Evolutionary conservation across 768 basidiomycete species (phyloP), one percentile per base, ranked within the genome.

Genomic region (Rhodotorula diobovata): DNA sequence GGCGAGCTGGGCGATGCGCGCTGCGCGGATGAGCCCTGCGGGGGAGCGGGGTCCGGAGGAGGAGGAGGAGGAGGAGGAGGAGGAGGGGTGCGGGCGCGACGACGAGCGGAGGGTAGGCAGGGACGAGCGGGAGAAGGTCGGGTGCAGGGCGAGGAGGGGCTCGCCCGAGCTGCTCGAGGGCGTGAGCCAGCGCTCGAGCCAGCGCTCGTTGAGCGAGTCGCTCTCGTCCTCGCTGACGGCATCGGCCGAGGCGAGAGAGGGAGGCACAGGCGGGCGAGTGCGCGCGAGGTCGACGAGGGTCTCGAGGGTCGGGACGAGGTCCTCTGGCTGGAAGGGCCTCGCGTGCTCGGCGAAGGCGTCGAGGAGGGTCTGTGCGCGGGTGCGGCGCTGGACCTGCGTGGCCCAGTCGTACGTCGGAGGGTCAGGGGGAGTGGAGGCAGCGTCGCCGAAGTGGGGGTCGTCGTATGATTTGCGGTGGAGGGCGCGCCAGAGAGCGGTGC

Each of bases 251-350:
- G 41, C 43, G 10, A 39, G 41, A 3, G 6, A 3, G 41, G 41
- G 14, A 18, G 41, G 41, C 41, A 12, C 11, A 15, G 34, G 15
- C 18, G 70, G 46, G 15, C 70, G 69, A 11, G 63, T 23, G 10
- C 3, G 4, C 3, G 70, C 70, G n/a, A 63, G 23, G 34, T 66
- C 48, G 35, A 71, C 64, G 55, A 71, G 70, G 2, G 69, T 57
- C 18, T 61, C 46, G 55, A 71, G 64, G 54, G 62, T 4, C 4
- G n/a, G 18, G 2, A 50, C 37, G 37, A 56, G 60, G 0, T 56
- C 35, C 21, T 8, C n/a, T 11, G 2, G 32, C 1, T 30, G 51
- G 54, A 56, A 16, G 15, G 30, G 32, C 11, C 12, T 2, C 10
- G 14, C 35, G 6, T 20, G 0, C 3, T n/a, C 41, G 20, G 5